Evolutionary conservation across 2,329 filamentous ascomycete species (phyloP), one percentile per base, ranked within the genome.

Genomic region (Paecilomyces dactylethromorphus): DNA sequence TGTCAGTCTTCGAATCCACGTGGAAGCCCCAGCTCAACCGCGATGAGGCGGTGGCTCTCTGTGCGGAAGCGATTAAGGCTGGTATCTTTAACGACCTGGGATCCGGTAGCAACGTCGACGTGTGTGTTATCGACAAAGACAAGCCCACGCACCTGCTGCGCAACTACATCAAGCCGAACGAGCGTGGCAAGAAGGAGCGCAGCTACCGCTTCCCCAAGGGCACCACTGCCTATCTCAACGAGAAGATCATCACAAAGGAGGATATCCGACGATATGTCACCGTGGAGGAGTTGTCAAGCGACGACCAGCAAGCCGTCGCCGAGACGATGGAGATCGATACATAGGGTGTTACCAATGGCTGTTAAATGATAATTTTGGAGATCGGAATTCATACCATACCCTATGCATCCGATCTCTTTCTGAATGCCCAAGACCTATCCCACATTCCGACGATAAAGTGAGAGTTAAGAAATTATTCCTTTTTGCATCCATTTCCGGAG

Each of bases 21-120:
- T 99, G 95, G 95, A 91, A 92, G 83, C 80, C 86, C 7, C 79
- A 86, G 61, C 76, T 97, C 73, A 88, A 84, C 63, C 82, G 85
- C 67, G 89, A 95, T 39, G 90, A 90, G 55, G 92, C 92, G n/a
- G 81, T 97, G 60, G 86, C 88, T 71, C 81, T 97, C 63, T 88
- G 88, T 72, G 84, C 89, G 58, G 88, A 97, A 67, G 93, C 93
- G 53, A 97, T 99, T 71, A 82, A 92, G 79, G 89, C 95, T 11
- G 94, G 94, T 87, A 96, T 99, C 79, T 99, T 94, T 82, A 99
- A 99, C 82, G 94, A 99, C 78, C 75, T 99, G 74, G 94, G 94
- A 13, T 97, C 92, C 3, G 94, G 94, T 69, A 96, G 91, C 74
- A 99, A 99, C 74, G 94, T 99, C 59, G 95, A 99, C 72, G 90